phyloP scores from a whole-genome alignment of 352 stramenopile species.

The Saprolegnia diclina region DNA sequence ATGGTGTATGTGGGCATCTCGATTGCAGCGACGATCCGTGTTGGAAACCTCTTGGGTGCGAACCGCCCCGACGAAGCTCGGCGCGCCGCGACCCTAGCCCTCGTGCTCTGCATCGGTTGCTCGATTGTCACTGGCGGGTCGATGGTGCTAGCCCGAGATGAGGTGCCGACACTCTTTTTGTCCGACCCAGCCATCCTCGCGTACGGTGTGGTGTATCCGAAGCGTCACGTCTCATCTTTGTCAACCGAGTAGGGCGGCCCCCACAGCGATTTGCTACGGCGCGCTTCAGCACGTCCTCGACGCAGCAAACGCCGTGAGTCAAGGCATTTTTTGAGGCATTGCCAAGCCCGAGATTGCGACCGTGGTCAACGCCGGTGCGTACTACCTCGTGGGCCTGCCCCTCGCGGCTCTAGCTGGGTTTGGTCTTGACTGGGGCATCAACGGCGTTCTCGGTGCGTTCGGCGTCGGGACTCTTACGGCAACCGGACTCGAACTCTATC shows the following conservation, averaged over 20 bases:
- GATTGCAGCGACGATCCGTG: constrained; percentile 53
- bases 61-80: constrained; percentile 43
- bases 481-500: neutral
- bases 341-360: constrained; percentile 58
- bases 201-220: neutral
- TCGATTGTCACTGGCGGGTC: constrained; percentile 32
- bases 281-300: constrained; percentile 61
- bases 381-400: constrained; percentile 65
- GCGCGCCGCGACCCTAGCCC: constrained; percentile 38
- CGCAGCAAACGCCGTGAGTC: constrained; percentile 49
- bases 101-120: constrained; percentile 35
- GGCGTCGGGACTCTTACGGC: constrained; percentile 40
- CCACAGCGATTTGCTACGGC: constrained; percentile 41
- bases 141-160: constrained; percentile 34
- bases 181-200: constrained; percentile 16
- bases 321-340: constrained; percentile 63
- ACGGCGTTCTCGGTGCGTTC: constrained; percentile 74
- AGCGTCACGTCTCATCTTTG: neutral
- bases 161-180: constrained; percentile 34
- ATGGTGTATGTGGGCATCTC: constrained; percentile 64
- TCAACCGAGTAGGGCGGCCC: constrained; percentile 23
- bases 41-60: constrained; percentile 62
- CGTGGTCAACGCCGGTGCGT: constrained; percentile 54
- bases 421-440: constrained; percentile 35
- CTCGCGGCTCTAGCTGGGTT: constrained; percentile 50